Conservation (phyloP, 352 stramenopile genomes). For the Aphanomyces euteiches region DNA sequence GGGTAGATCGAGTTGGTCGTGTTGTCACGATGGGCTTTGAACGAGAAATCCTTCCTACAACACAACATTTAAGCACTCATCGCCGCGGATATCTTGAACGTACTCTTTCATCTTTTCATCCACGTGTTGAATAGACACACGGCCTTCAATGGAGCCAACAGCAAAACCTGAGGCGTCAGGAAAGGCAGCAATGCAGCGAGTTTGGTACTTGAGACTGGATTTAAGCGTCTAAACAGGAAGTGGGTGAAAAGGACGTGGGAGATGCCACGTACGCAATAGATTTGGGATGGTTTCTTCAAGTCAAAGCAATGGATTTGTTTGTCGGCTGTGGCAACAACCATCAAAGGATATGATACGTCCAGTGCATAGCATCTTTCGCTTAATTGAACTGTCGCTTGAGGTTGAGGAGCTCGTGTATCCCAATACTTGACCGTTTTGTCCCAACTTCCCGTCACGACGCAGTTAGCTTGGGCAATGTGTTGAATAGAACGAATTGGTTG, state of each 20-base stretch:
- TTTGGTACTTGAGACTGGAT: conserved; percentile 86
- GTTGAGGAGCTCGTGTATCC: conserved; percentile 88
- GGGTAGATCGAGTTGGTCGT: conserved; percentile 73
- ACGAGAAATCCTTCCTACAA: conserved; percentile 82
- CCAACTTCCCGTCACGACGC: conserved; percentile 93
- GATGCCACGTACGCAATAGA: conserved; percentile 67
- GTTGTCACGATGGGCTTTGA: conserved; percentile 89
- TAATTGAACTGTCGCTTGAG: conserved; percentile 86
- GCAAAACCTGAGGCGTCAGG: conserved; percentile 86
- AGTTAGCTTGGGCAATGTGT: conserved; percentile 77
- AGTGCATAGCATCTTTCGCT: conserved; percentile 93
- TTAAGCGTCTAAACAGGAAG: conserved; percentile 48
- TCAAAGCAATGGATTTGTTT: conserved; percentile 86
- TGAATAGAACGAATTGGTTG: conserved; percentile 87
- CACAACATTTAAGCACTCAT: neutral
- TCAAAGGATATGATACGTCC: conserved; percentile 89
- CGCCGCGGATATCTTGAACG: neutral
- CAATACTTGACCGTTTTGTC: conserved; percentile 97
- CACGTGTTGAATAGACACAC: conserved; percentile 87
- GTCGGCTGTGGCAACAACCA: conserved; percentile 93
- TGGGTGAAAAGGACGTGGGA: conserved; percentile 29
- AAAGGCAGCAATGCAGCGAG: conserved; percentile 84
- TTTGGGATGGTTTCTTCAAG: conserved; percentile 80
- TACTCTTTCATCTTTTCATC: conserved; percentile 75
- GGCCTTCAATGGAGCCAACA: conserved; percentile 88